phyloP scores from a whole-genome alignment of 495 filamentous ascomycete genomes.

The Parathielavia hyrcaniae region DNA sequence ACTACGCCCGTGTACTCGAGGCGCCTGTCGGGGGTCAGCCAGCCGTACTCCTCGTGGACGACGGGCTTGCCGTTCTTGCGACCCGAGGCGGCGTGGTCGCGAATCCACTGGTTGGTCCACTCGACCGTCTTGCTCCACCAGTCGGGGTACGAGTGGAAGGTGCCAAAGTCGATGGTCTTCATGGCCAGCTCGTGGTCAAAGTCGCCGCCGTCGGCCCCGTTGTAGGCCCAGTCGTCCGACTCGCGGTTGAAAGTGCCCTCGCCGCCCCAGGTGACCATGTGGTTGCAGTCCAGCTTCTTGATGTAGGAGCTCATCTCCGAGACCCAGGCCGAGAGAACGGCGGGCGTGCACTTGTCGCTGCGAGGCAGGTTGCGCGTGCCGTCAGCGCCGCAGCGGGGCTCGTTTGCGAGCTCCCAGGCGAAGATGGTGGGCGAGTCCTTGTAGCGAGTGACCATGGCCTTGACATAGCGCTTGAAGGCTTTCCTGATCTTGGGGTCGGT shows the following conservation, averaged over 20 bases:
- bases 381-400: constrained; percentile 45
- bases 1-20: constrained; percentile 31
- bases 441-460: constrained; percentile 46
- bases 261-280: constrained; percentile 49
- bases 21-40: constrained; percentile 38
- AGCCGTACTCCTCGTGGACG: constrained; percentile 64
- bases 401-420: constrained; percentile 53
- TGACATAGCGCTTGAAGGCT: constrained; percentile 49
- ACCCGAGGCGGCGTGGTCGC: constrained; percentile 53
- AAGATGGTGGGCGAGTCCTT: constrained; percentile 44
- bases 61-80: constrained; percentile 57
- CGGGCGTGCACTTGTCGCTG: constrained; percentile 38
- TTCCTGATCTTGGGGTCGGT: constrained; percentile 34
- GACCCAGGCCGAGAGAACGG: constrained; percentile 43
- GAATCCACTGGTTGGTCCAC: constrained; percentile 54
- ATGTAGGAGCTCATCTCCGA: constrained; percentile 44
- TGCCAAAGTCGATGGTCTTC: constrained; percentile 57
- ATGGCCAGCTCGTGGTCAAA: constrained; percentile 56
- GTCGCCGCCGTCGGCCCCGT: constrained; percentile 54
- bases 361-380: constrained; percentile 38
- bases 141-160: constrained; percentile 60
- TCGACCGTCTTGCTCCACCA: constrained; percentile 38
- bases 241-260: constrained; percentile 44
- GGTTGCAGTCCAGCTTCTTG: constrained; percentile 46
- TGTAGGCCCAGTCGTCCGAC: constrained; percentile 54